Evolutionary conservation across 805 yeast species (phyloP).

Genomic region (Kazachstania taianensis): DNA sequence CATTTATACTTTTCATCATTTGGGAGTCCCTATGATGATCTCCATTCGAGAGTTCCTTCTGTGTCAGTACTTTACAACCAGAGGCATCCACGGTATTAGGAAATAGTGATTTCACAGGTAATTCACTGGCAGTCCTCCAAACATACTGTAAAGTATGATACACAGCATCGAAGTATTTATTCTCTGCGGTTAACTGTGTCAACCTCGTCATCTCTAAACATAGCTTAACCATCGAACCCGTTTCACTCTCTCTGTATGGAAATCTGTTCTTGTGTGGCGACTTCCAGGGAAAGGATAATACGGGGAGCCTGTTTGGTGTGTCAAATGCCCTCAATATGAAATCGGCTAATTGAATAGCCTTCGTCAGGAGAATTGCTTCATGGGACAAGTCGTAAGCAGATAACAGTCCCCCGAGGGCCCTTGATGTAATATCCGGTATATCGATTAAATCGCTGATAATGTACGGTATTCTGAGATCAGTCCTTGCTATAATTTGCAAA

Average conservation of each 20-base stretch:
- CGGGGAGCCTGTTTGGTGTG: conserved; percentile 48
- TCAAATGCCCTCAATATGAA: conserved; percentile 46
- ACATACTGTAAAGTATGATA: conserved; percentile 35
- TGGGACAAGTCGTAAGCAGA: conserved; percentile 42
- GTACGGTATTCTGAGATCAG: conserved; percentile 35
- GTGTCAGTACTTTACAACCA: conserved; percentile 34
- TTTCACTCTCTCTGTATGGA: conserved; percentile 29
- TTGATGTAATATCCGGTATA: conserved; percentile 32
- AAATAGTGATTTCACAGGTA: conserved; percentile 34
- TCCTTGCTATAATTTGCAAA: conserved; percentile 26
- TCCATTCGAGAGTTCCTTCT: conserved; percentile 26
- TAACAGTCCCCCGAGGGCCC: conserved; percentile 44
- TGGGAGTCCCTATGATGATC: conserved; percentile 27
- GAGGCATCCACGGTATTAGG: conserved; percentile 40
- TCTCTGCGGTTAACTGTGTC: conserved; percentile 40
- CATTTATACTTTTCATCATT: conserved; percentile 31
- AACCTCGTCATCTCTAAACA: conserved; percentile 44
- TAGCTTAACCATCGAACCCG: conserved; percentile 42
- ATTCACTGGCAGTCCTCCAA: conserved; percentile 27
- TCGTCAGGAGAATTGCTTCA: conserved; percentile 26
- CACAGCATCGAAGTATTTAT: conserved; percentile 41
- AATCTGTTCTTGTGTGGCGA: conserved; percentile 29
- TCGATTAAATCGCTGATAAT: conserved; percentile 40
- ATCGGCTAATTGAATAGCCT: conserved; percentile 39
- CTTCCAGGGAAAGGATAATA: conserved; percentile 36